These are phyloP conservation scores for Pulveroboletus sp. DNA, from an alignment of 768 basidiomycete species.

Conservation along the genomic window DNA sequence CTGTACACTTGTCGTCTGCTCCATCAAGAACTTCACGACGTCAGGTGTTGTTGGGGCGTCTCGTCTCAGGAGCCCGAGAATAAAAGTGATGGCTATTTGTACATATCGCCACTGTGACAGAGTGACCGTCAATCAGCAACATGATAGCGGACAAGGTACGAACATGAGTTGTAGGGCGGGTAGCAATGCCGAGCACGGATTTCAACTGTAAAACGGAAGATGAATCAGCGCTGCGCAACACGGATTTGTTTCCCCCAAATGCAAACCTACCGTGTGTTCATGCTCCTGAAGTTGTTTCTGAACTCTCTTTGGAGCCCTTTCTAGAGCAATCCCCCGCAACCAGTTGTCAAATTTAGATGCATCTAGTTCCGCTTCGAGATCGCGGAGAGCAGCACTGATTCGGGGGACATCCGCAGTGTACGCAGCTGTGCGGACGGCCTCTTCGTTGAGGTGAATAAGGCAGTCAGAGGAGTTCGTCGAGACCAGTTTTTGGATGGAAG, in stretches of 20 bases:
- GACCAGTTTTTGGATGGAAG: slow-evolving; percentile 21
- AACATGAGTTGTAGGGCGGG: slow-evolving; percentile 67
- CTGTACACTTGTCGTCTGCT: slow-evolving; percentile 66
- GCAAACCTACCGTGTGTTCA: slow-evolving; percentile 42
- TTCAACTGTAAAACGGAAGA: slow-evolving; percentile 41
- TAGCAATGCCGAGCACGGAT: slow-evolving; percentile 57
- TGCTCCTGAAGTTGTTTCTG: slow-evolving; percentile 46
- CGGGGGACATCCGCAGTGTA: slow-evolving; percentile 48
- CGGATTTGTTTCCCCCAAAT: not conserved
- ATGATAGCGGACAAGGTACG: slow-evolving; percentile 22
- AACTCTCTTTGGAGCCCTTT: slow-evolving; percentile 41
- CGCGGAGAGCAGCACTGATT: slow-evolving; percentile 45
- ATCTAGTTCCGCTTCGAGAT: slow-evolving; percentile 50
- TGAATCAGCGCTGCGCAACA: not conserved
- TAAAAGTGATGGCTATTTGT: slow-evolving; percentile 63
- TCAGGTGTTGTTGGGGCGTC: slow-evolving; percentile 52
- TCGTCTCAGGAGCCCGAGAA: slow-evolving; percentile 59
- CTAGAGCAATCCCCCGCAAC: slow-evolving; percentile 42
- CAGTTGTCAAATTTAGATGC: slow-evolving; percentile 37
- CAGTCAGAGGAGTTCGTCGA: slow-evolving; percentile 58
- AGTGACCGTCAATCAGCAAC: slow-evolving; percentile 3
- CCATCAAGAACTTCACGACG: slow-evolving; percentile 59
- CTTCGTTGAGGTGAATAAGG: slow-evolving; percentile 56
- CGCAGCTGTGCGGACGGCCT: slow-evolving; percentile 58
- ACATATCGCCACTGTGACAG: slow-evolving; percentile 74